Evolutionary conservation across 1,284 basidiomycete species (phyloP).

Genomic region (Marasmius oreades): DNA sequence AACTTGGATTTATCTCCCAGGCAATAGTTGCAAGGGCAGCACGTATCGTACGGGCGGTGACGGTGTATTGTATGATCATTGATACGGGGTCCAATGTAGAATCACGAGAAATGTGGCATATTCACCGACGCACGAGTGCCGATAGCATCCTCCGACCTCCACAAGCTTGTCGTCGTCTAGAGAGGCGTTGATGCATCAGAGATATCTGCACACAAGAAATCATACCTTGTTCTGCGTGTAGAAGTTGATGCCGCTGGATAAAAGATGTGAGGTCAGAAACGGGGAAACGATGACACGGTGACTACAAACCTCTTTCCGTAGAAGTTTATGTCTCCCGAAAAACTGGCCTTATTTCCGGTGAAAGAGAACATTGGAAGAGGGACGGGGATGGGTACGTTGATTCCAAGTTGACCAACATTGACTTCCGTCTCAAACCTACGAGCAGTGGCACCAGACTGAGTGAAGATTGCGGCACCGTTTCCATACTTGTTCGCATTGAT

Average conservation of each 20-base stretch:
- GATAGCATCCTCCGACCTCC: conserved; percentile 80
- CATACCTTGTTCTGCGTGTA: conserved; percentile 85
- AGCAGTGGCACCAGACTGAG: conserved; percentile 93
- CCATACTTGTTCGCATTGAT: conserved; percentile 90
- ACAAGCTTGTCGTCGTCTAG: conserved; percentile 79
- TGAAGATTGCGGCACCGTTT: conserved; percentile 97
- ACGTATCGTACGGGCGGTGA: too few relatives aligned
- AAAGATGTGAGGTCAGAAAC: conserved; percentile 2
- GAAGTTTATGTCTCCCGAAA: conserved; percentile 86
- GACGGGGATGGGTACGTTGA: conserved; percentile 93
- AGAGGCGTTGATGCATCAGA: too few relatives aligned
- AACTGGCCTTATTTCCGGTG: conserved; percentile 84
- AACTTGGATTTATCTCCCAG: too few relatives aligned
- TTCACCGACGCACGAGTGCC: conserved; percentile 73
- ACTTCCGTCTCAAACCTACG: conserved; percentile 89
- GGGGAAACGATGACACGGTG: background rate
- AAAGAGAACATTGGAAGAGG: conserved; percentile 80
- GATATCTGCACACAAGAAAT: background rate
- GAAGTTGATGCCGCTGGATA: conserved; percentile 75
- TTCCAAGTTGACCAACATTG: conserved; percentile 90
- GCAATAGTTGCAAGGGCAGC: too few relatives aligned
- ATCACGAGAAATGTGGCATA: conserved; percentile 77
- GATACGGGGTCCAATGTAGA: background rate
- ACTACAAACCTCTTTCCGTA: conserved; percentile 75
- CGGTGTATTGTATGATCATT: too few relatives aligned